Base-by-base conservation (phyloP, 2,329 filamentous ascomycete genomes). In the Diaporthe australafricana region DNA sequence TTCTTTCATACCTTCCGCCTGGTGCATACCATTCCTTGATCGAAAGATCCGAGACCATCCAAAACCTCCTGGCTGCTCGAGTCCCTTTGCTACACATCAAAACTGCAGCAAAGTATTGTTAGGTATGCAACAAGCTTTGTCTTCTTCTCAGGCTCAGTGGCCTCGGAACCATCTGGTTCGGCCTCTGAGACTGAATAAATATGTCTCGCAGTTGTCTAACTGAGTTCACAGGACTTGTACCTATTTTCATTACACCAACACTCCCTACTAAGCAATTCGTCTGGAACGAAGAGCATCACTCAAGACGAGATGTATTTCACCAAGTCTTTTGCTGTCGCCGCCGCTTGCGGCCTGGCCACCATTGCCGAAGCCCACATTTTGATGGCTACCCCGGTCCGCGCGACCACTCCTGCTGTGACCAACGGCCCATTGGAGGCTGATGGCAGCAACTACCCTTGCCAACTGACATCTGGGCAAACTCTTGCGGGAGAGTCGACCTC, bases 391-490 rank as follows among this genome's bases (percentile, higher is more conserved):
- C 96, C 96, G 0, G 79, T 84, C 4, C 94, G 94, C 0, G 95
- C 89, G 73, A 77, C 81, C 20, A 75, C 75, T 1, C 76, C 79
- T 0, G 71, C 9, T 0, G 77, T 84, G 3, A 70, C 85, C 82
- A 96, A 93, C 82, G 83, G 84, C 3, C 96, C 96, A 0, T 85
- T 98, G 0, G 76, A 79, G 0, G 81, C 82, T 0, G 79, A 79
- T 47, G 93, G 93, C 0, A 84, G 82, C 47, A 84, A 98, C 80
- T 99, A 93, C 79, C 96, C 96, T 0, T 98, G 96, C 90, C 95
- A 98, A 81, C 81, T 87, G 66, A 84, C 87, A 9, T n/a, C 76
- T 0, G 84, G 83, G 0, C 81, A 79, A 60, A 87, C 88, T 6
- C 83, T 86, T 0, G 83, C 85, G 1, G 82, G 85, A 14, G 55